Evolutionary conservation across 2,329 filamentous ascomycete species (phyloP).

Genomic region (Scedosporium minutisporum): DNA sequence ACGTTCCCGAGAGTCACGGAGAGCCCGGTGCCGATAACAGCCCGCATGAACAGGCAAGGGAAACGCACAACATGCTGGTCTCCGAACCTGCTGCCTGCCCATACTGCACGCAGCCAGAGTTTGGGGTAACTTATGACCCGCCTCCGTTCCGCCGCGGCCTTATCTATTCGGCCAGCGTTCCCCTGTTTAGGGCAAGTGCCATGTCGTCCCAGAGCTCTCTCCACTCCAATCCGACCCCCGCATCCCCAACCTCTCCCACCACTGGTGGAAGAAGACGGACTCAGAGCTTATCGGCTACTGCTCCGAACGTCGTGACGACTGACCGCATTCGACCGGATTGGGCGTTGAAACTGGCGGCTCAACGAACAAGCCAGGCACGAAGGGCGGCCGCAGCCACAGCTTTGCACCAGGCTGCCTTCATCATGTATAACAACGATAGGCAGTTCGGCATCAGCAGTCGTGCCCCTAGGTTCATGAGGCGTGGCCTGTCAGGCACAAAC

Average conservation of each 20-base stretch:
- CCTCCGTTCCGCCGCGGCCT: conserved; percentile 83
- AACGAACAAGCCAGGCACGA: conserved; percentile 74
- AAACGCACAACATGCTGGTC: conserved; percentile 50
- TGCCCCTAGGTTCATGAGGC: conserved; percentile 4
- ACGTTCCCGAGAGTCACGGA: conserved; percentile 71
- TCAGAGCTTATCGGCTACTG: conserved; percentile 66
- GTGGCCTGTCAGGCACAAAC: conserved; percentile 1
- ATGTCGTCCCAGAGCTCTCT: conserved; percentile 84
- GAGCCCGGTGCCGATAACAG: conserved; percentile 25
- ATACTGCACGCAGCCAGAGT: conserved; percentile 90
- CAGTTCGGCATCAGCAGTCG: background rate
- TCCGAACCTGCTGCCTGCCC: conserved; percentile 89
- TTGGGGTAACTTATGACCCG: conserved; percentile 88
- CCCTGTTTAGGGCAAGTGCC: conserved; percentile 48
- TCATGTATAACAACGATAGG: conserved; percentile 57
- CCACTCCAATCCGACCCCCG: conserved; percentile 43
- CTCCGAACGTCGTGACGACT: conserved; percentile 81
- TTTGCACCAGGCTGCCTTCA: conserved; percentile 85
- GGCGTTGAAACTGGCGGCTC: conserved; percentile 78
- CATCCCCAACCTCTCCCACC: conserved; percentile 21
- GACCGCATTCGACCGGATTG: conserved; percentile 90
- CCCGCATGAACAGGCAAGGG: conserved; percentile 13
- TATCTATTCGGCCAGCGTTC: conserved; percentile 48
- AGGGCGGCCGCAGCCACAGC: conserved; percentile 89
- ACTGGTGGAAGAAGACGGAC: conserved; percentile 34